phyloP scores from a whole-genome alignment of 192 early-diverging fungal species.

The Backusella parvicylindrica region DNA sequence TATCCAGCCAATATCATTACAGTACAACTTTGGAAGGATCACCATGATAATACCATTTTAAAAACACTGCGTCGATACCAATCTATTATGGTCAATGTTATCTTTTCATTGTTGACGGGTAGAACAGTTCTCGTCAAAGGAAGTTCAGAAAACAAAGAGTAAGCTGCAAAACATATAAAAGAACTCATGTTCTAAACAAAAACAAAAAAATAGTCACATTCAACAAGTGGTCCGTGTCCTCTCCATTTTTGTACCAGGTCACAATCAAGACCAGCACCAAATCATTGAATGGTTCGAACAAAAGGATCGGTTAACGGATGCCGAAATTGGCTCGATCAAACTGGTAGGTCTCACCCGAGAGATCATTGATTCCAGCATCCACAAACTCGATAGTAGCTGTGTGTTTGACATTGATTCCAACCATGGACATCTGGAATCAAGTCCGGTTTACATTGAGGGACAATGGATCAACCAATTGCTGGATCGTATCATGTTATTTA shows the following conservation, averaged over 20 bases:
- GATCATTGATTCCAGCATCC: slow-evolving; percentile 26
- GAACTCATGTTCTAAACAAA: no score
- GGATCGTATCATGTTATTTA: slow-evolving; percentile 7
- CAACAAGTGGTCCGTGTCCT: slow-evolving; percentile 25
- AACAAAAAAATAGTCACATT: slow-evolving; percentile 8
- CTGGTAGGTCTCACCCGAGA: slow-evolving; percentile 24
- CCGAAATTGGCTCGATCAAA: slow-evolving; percentile 15
- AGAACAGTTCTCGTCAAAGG: slow-evolving; percentile 27
- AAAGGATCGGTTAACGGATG: slow-evolving; percentile 9
- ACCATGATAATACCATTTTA: neutral
- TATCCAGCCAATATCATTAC: neutral
- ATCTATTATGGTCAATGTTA: slow-evolving; percentile 23
- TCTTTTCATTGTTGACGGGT: slow-evolving; percentile 34
- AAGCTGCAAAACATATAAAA: neutral
- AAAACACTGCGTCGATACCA: slow-evolving; percentile 16
- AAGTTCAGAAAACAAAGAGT: slow-evolving; percentile 2
- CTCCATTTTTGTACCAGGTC: slow-evolving; percentile 31
- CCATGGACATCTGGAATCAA: slow-evolving; percentile 16
- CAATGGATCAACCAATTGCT: slow-evolving; percentile 35
- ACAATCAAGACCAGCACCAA: slow-evolving; percentile 13
- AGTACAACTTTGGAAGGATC: slow-evolving; percentile 10
- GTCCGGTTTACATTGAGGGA: slow-evolving; percentile 31
- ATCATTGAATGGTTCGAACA: slow-evolving; percentile 27
- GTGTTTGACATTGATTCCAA: slow-evolving; percentile 28
- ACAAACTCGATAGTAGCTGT: slow-evolving; percentile 25